Percentiles rank a stretch among this genome's conserved stretches.
Conservation (phyloP, 2,329 filamentous ascomycete genomes). For the Aspergillus sp. region DNA sequence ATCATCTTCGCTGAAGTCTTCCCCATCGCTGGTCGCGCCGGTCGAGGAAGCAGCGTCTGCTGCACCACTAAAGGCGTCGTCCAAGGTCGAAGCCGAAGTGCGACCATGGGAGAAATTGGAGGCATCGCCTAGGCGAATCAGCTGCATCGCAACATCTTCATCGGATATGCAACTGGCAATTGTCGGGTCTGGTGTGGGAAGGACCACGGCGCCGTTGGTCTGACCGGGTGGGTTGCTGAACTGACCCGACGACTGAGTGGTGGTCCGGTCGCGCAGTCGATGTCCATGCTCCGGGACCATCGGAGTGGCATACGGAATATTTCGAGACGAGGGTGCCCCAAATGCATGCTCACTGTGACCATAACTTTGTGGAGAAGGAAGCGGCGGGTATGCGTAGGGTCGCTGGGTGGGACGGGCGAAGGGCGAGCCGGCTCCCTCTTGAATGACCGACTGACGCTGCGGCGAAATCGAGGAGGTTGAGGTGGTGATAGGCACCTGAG, state of each 20-base stretch:
- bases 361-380: slow-evolving; percentile 80
- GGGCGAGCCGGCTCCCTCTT: slow-evolving; percentile 58
- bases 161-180: slow-evolving; percentile 95
- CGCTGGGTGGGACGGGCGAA: slow-evolving; percentile 70
- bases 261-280: slow-evolving; percentile 57
- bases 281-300: slow-evolving; percentile 49
- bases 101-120: slow-evolving; percentile 89
- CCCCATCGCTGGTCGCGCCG: slow-evolving; percentile 71
- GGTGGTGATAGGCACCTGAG: slow-evolving; percentile 85
- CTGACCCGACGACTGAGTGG: slow-evolving; percentile 40
- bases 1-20: slow-evolving; percentile 54
- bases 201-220: slow-evolving; percentile 48
- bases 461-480: slow-evolving; percentile 97
- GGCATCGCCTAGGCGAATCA: slow-evolving; percentile 91
- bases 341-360: slow-evolving; percentile 42
- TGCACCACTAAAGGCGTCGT: slow-evolving; percentile 85
- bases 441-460: slow-evolving; percentile 70
- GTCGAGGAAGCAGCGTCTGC: slow-evolving; percentile 80
- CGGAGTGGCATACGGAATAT: slow-evolving; percentile 54
- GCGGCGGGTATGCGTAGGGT: slow-evolving; percentile 67
- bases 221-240: slow-evolving; percentile 35
- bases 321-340: slow-evolving; percentile 22
- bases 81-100: slow-evolving; percentile 84
- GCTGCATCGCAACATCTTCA: slow-evolving; percentile 92
- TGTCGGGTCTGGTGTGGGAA: slow-evolving; percentile 94